Evolutionary conservation across 495 filamentous ascomycete genomes (phyloP), one percentile per base, ranked within the genome.

Genomic region (Xylaria curta): DNA sequence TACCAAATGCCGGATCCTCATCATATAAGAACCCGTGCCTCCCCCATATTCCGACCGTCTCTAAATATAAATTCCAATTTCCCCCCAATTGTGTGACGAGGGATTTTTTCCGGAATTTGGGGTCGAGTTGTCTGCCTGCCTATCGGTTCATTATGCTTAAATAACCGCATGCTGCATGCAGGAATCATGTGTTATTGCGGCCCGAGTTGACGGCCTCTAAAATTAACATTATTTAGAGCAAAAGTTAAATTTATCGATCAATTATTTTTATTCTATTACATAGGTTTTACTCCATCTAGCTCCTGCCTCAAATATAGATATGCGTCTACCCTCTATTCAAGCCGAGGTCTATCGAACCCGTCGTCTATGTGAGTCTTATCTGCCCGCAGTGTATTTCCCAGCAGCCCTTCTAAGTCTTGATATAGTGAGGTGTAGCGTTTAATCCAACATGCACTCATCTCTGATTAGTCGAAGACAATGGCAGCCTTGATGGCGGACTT

Each of bases 401-500:
- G 4, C 19, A 31, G 0, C 40, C 31, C 28, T 70, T 51, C 46
- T 69, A 62, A 33, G 40, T 53, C 59, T 8, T 46, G 15, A 40
- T 60, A 62, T 24, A 61, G 33, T 46, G 58, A 46, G 28, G 26
- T 53, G 63, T 49, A 26, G 28, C 19, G 36, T 24, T 56, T 26
- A 33, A 33, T 53, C 54, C 60, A 33, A 33, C 15, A 65, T 17
- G 4, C 1, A 24, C 36, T 42, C 7, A 1, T 12, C 44, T 36
- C 31, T 21, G 49, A 72, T 73, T 85, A 90, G 72, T 92, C 89
- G 70, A 92, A 92, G 49, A 86, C 85, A 76, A 92, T 92, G 4
- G 89, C 90, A 65, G 89, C 89, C 85, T 92, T 92, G 76, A 94
- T 91, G 36, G 90, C 90, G 54, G 78, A 85, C 85, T 92, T 92